Percentiles rank a stretch among this genome's conserved stretches.
Evolutionary conservation across 306 rosid genomes (phyloP).

Genomic region (Leucaena leucocephala): DNA sequence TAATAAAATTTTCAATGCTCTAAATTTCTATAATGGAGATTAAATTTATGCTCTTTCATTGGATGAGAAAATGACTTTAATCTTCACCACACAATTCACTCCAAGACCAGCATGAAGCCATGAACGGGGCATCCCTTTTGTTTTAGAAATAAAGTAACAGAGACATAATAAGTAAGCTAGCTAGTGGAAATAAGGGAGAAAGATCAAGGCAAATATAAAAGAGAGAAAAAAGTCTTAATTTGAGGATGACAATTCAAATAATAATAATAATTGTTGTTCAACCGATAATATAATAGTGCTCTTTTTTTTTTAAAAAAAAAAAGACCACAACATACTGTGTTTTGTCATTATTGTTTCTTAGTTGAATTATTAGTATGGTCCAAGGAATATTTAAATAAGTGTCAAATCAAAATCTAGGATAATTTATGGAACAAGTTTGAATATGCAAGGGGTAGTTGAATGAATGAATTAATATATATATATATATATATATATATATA

Average conservation of each 20-base stretch:
- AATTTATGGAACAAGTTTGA: not conserved
- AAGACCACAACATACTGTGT: not conserved
- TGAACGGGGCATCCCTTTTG: not conserved
- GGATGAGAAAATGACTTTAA: not conserved
- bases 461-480: not conserved
- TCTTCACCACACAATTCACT: not conserved
- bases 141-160: no score
- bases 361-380: not conserved
- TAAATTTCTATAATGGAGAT: not conserved
- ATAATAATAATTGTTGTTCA: not conserved
- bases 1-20: constrained; percentile 10
- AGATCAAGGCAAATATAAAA: not conserved
- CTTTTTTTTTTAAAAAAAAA: not conserved
- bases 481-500: not conserved
- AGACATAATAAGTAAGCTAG: not conserved
- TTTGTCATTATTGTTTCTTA: not conserved
- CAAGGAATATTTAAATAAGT: not conserved
- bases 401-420: not conserved
- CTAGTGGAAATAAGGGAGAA: not conserved
- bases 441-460: not conserved
- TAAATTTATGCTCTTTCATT: not conserved
- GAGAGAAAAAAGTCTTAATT: not conserved
- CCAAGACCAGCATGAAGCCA: not conserved
- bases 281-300: not conserved
- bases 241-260: not conserved